These are phyloP conservation scores for Hypoxylon rickii DNA, from an alignment of 495 filamentous ascomycete species.

Conservation along the genomic window DNA sequence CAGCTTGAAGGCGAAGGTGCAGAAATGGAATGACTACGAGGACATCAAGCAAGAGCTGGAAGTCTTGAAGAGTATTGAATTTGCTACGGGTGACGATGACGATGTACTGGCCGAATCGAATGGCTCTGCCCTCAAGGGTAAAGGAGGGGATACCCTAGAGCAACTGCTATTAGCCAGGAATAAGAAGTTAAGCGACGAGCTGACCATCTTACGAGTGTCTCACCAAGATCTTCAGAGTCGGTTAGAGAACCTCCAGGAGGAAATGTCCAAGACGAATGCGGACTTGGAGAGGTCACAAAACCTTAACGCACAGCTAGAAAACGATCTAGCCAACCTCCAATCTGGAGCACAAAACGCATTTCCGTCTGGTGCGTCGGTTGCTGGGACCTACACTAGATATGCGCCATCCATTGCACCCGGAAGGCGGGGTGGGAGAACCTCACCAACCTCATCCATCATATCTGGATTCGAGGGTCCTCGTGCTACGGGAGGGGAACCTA, in stretches of 20 bases:
- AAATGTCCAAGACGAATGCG: constrained; percentile 78
- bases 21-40: constrained; percentile 92
- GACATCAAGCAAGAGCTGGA: constrained; percentile 95
- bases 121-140: constrained; percentile 58
- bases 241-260: constrained; percentile 78
- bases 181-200: constrained; percentile 91
- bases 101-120: constrained; percentile 55
- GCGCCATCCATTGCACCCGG: constrained; percentile 71
- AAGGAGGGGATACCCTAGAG: constrained; percentile 83
- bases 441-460: constrained; percentile 96
- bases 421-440: constrained; percentile 68
- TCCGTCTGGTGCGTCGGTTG: constrained; percentile 85
- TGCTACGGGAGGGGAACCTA: constrained; percentile 66
- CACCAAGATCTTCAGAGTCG: constrained; percentile 87
- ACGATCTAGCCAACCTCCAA: constrained; percentile 86
- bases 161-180: constrained; percentile 90
- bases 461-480: constrained; percentile 88
- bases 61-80: constrained; percentile 96
- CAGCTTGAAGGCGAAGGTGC: constrained; percentile 73
- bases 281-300: constrained; percentile 85
- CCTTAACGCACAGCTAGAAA: constrained; percentile 86
- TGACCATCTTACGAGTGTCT: constrained; percentile 90
- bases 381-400: constrained; percentile 89
- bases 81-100: constrained; percentile 87
- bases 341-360: constrained; percentile 81